Conservation (phyloP, 805 yeast genomes). For the Metahyphopichia silvanorum region DNA sequence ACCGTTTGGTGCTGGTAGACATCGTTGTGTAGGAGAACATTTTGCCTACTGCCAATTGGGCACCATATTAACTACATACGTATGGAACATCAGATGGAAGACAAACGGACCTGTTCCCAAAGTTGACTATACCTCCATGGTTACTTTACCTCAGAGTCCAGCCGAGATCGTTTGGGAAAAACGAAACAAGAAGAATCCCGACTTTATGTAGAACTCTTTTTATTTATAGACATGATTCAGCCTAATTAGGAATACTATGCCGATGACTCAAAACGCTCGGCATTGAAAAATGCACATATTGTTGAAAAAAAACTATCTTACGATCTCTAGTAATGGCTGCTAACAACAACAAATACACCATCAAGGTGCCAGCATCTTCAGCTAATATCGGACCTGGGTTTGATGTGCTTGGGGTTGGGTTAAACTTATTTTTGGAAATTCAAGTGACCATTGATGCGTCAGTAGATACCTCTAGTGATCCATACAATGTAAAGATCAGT, state of each 20-base stretch:
- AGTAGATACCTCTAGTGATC: conserved; percentile 48
- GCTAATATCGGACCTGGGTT: conserved; percentile 99
- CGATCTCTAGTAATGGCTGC: no score
- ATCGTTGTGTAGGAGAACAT: conserved; percentile 98
- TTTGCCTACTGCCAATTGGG: conserved; percentile 95
- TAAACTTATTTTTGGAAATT: conserved; percentile 69
- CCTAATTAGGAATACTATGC: no score
- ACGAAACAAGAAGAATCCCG: no score
- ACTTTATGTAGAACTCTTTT: no score
- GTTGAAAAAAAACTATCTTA: no score
- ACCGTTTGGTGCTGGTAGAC: conserved; percentile 99
- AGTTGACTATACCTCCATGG: conserved; percentile 87
- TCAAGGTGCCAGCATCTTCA: conserved; percentile 91
- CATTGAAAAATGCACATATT: no score
- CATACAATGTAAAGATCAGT: conserved; percentile 63
- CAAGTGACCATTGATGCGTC: conserved; percentile 61
- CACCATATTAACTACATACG: conserved; percentile 69
- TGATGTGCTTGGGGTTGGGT: conserved; percentile 92
- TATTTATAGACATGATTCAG: no score
- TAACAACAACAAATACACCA: no score
- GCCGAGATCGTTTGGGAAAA: conserved; percentile 70
- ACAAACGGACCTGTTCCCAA: conserved; percentile 55
- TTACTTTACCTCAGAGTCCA: conserved; percentile 81
- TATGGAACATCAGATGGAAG: conserved; percentile 77
- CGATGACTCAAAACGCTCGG: no score